Conservation (phyloP, 176 grass and related monocot species). For the Musa acuminata region DNA sequence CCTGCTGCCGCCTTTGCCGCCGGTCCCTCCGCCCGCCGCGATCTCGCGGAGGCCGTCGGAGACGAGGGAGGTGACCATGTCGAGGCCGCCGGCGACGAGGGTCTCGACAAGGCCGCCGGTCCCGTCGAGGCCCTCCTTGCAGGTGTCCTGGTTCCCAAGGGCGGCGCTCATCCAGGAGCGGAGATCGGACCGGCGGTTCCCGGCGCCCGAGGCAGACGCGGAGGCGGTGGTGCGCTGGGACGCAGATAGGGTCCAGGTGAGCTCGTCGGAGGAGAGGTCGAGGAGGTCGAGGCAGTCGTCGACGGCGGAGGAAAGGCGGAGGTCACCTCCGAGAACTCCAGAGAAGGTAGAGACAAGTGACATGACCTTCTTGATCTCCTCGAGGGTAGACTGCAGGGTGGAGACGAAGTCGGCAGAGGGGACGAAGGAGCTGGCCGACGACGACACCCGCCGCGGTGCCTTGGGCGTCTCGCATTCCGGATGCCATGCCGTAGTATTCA, state of each 20-base stretch:
- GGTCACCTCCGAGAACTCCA: neutral
- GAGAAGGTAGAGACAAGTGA: slow-evolving; percentile 1
- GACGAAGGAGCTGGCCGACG: neutral
- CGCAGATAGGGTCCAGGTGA: slow-evolving; percentile 10
- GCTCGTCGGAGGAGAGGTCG: slow-evolving; percentile 15
- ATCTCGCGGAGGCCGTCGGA: neutral
- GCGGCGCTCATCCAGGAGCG: slow-evolving; percentile 13
- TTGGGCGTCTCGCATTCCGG: neutral
- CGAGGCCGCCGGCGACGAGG: neutral
- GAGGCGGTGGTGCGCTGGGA: neutral
- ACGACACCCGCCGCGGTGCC: neutral
- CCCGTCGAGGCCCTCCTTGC: slow-evolving; percentile 6
- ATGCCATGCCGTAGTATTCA: neutral
- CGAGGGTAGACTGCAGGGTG: slow-evolving; percentile 3
- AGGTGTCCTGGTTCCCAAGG: slow-evolving; percentile 9
- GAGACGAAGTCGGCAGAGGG: slow-evolving; percentile 1
- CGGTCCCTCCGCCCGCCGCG: neutral
- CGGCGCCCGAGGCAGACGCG: neutral
- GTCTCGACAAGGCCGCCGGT: neutral
- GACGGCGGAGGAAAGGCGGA: slow-evolving; percentile 5
- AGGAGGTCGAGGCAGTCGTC: slow-evolving; percentile 8
- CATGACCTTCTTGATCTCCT: neutral
- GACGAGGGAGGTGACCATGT: neutral
- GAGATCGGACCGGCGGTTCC: slow-evolving; percentile 5
- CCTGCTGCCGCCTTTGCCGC: neutral